A percentile compares a stretch with the other conserved stretches of the same genome.
These are phyloP conservation scores for Annona cherimola DNA, from an alignment of 164 flowering plant genomes.

Conservation along the genomic window DNA sequence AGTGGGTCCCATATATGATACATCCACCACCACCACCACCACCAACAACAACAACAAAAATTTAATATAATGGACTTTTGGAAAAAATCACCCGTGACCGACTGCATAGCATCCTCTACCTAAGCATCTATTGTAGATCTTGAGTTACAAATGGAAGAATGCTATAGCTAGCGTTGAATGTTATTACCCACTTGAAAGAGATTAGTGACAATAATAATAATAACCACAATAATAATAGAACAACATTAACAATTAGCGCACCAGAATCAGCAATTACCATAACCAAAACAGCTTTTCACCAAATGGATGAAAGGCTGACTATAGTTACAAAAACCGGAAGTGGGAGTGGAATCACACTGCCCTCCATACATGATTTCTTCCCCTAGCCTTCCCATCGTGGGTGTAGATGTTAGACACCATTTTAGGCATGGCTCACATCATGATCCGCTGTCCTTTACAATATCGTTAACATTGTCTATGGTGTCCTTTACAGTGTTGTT, in stretches of 20 bases:
- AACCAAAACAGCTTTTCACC: background rate
- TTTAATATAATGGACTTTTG: no score
- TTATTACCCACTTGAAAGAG: background rate
- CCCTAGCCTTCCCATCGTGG: background rate
- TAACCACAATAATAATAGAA: no score
- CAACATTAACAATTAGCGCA: background rate
- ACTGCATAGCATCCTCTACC: no score
- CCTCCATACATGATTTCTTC: background rate
- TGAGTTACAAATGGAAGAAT: no score
- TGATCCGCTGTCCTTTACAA: background rate
- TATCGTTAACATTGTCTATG: no score
- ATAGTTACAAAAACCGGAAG: background rate
- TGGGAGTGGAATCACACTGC: background rate
- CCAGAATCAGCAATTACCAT: background rate
- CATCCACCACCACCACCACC: no score
- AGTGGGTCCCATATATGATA: no score
- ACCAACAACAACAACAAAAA: no score
- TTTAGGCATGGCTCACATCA: background rate
- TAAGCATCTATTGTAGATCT: no score
- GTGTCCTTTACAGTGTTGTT: no score
- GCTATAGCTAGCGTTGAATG: background rate
- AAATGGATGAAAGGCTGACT: background rate
- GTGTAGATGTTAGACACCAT: background rate
- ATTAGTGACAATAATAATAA: background rate
- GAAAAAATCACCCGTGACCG: no score